phyloP scores from a whole-genome alignment of 179 eudicot species.

The Spergularia azorica region DNA sequence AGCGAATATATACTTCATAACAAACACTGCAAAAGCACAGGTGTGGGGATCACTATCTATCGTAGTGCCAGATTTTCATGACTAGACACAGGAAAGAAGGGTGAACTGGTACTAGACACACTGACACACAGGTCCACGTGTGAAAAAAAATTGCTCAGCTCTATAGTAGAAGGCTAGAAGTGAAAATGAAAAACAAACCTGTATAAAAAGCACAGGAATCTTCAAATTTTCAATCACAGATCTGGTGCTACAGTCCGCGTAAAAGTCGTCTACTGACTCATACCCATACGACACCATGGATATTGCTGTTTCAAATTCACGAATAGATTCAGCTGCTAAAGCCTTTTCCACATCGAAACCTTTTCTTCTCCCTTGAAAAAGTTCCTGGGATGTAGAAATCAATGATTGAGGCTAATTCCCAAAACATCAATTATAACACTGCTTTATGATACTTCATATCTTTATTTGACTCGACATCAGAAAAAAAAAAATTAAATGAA shows the following conservation, averaged over 20 bases:
- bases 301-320: conserved; percentile 81
- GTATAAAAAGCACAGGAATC: conserved; percentile 92
- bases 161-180: not conserved
- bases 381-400: conserved; percentile 48
- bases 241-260: conserved; percentile 67
- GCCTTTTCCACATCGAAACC: conserved; percentile 82
- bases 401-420: not conserved
- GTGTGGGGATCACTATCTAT: not conserved
- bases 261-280: conserved; percentile 78
- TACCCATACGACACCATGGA: conserved; percentile 86
- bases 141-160: not conserved
- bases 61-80: not conserved
- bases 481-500: not conserved
- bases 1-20: not conserved
- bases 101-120: not conserved
- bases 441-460: not conserved
- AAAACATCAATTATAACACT: not conserved
- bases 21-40: not conserved
- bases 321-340: conserved; percentile 61
- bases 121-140: not conserved
- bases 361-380: conserved; percentile 81
- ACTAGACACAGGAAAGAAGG: not conserved
- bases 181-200: conserved; percentile 43
- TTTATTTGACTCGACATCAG: too few relatives aligned
- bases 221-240: conserved; percentile 61